These are phyloP conservation scores for Echinochloa phyllopogon DNA, from an alignment of 176 grass and related monocot species.

Conservation along the genomic window DNA sequence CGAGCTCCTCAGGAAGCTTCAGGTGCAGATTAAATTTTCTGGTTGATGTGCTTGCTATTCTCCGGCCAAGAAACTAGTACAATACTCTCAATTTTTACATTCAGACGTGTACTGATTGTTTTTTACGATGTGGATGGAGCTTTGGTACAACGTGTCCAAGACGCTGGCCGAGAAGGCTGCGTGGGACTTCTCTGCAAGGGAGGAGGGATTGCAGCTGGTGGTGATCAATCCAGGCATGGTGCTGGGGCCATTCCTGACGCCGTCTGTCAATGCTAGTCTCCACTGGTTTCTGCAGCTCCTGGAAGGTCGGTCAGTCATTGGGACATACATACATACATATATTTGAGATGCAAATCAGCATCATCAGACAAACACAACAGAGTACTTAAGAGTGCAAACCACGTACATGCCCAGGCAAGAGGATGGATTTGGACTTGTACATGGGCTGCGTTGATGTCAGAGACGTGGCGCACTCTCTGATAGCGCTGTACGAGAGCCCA, in stretches of 20 bases:
- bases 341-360: not conserved
- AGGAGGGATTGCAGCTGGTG: conserved; percentile 50
- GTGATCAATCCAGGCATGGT: conserved; percentile 58
- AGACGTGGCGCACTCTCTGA: conserved; percentile 39
- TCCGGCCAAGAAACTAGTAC: no score
- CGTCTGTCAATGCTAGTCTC: conserved; percentile 29
- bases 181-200: conserved; percentile 44
- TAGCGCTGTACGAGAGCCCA: conserved; percentile 47
- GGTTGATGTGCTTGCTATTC: not conserved
- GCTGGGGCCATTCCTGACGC: conserved; percentile 44
- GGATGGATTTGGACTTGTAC: conserved; percentile 33
- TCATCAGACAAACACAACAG: not conserved
- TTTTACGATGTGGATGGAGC: conserved; percentile 35
- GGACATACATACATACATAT: no score
- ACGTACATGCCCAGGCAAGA: conserved; percentile 20
- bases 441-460: conserved; percentile 57
- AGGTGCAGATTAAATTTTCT: conserved; percentile 17
- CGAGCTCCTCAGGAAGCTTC: conserved; percentile 45
- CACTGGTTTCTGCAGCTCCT: conserved; percentile 13
- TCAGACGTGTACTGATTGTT: not conserved
- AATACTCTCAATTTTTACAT: no score
- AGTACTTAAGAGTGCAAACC: not conserved
- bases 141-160: conserved; percentile 65
- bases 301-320: conserved; percentile 38
- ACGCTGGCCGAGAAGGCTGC: conserved; percentile 64